Conservation (phyloP, 164 flowering plant species). For the Piper longum region DNA sequence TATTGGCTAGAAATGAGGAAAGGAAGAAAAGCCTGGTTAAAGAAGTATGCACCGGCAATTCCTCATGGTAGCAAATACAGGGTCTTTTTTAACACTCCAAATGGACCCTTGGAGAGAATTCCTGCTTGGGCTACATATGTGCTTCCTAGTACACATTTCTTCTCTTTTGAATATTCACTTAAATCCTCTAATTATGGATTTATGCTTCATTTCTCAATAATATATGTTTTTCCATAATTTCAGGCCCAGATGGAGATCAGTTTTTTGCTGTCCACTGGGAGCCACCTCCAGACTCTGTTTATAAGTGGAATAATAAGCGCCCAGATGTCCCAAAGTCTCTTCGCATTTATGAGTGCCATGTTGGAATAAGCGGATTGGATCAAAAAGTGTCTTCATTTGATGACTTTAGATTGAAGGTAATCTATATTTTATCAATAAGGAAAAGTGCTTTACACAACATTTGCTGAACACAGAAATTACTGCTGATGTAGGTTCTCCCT, state of each 20-base stretch:
- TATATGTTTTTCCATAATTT: background rate
- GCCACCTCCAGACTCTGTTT: conserved; percentile 67
- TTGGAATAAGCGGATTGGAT: conserved; percentile 84
- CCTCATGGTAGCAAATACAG: conserved; percentile 94
- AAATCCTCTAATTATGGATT: background rate
- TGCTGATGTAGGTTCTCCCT: conserved; percentile 49
- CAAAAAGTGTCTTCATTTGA: conserved; percentile 62
- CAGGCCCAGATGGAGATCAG: conserved; percentile 67
- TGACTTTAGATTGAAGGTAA: conserved; percentile 63
- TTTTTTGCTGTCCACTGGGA: conserved; percentile 85
- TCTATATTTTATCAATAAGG: background rate
- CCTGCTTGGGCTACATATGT: conserved; percentile 99
- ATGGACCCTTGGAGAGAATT: conserved; percentile 79
- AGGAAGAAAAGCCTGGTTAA: conserved; percentile 92
- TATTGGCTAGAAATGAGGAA: conserved; percentile 91
- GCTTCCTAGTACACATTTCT: conserved; percentile 49
- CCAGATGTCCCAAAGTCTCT: conserved; percentile 67
- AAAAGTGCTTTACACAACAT: background rate
- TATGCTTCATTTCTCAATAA: background rate
- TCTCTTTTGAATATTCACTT: background rate
- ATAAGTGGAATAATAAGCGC: conserved; percentile 52
- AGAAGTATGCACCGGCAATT: conserved; percentile 67
- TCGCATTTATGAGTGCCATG: conserved; percentile 94
- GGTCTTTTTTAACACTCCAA: conserved; percentile 87
- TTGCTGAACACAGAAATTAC: background rate